Base-by-base conservation (phyloP, 1,284 basidiomycete genomes). In the Earliella scabrosa region DNA sequence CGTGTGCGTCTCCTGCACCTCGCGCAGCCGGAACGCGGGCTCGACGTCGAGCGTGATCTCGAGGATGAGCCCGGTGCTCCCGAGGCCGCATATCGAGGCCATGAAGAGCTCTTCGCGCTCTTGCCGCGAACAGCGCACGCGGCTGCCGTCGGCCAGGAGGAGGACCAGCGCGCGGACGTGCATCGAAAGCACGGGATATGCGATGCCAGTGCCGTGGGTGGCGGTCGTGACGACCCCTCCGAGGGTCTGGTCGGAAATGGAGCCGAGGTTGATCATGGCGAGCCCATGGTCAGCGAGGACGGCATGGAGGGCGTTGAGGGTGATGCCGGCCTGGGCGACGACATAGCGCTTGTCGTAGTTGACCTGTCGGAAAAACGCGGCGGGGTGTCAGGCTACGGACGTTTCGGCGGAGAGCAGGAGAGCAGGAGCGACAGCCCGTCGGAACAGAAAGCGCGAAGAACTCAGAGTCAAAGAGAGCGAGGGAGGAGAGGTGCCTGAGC, bases 231-330 rank as follows among this genome's bases (percentile, higher is more conserved):
- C 83, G 61, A 96, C 85, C 31, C 97, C 97, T n/a, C 85, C 96
- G 60, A 99, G 82, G 2, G 95, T 95, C 74, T 98, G 97, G 73
- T 98, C 95, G 36, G 94, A 97, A 70, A 99, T 98, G 38, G 95
- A 97, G 38, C 97, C 97, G 59, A 98, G 82, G 72, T 95, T 97
- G 68, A 85, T 87, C 83, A 99, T 88, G 41, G 95, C 95, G 21
- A 98, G 82, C 27, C 81, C 80, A 64, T 88, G 77, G n/a, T 77
- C 72, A 34, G 82, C 85, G 50, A 98, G 88, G 23, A 77, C 77
- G 36, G 69, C 73, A 57, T 95, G 91, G 14, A 96, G 80, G 50
- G 81, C 78, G 59, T 87, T 79, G 54, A 97, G 84, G 8, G 83
- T 87, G 67, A 96, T 92, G 13, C 95, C 95, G 4, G 84, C 87